These are phyloP conservation scores for Massariosphaeria phaeospora DNA, from an alignment of 495 filamentous ascomycete species.

Conservation along the genomic window DNA sequence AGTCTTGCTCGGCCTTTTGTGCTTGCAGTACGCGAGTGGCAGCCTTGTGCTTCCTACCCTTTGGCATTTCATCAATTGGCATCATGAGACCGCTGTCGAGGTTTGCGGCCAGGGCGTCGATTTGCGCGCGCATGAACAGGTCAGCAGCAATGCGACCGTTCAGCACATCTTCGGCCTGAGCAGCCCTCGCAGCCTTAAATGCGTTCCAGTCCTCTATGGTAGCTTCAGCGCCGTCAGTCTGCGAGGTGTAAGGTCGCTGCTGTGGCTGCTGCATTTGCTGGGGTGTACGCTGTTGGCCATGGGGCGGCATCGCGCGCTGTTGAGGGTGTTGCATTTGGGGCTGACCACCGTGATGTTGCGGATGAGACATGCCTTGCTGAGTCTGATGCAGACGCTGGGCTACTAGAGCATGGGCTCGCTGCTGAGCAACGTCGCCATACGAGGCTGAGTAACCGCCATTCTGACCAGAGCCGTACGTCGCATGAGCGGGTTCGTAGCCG, in stretches of 20 bases:
- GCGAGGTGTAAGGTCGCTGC: constrained; percentile 42
- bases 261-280: constrained; percentile 29
- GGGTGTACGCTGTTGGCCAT: constrained; percentile 39
- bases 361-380: constrained; percentile 20
- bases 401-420: constrained; percentile 54
- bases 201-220: constrained; percentile 53
- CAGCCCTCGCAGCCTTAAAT: constrained; percentile 50
- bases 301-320: constrained; percentile 15
- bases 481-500: constrained; percentile 43
- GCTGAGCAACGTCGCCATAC: constrained; percentile 52
- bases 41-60: constrained; percentile 38
- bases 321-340: constrained; percentile 5
- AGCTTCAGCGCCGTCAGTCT: constrained; percentile 70
- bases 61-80: constrained; percentile 46
- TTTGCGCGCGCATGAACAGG: constrained; percentile 56
- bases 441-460: constrained; percentile 35
- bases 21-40: constrained; percentile 33
- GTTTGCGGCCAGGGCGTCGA: constrained; percentile 60
- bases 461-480: constrained; percentile 41
- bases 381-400: constrained; percentile 52
- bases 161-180: constrained; percentile 45
- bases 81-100: constrained; percentile 82
- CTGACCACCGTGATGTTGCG: constrained; percentile 14
- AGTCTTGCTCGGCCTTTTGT: constrained; percentile 6
- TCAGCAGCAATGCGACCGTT: constrained; percentile 53